These are phyloP conservation scores for Asclepias syriaca DNA, from an alignment of 257 asterid species.

Conservation along the genomic window DNA sequence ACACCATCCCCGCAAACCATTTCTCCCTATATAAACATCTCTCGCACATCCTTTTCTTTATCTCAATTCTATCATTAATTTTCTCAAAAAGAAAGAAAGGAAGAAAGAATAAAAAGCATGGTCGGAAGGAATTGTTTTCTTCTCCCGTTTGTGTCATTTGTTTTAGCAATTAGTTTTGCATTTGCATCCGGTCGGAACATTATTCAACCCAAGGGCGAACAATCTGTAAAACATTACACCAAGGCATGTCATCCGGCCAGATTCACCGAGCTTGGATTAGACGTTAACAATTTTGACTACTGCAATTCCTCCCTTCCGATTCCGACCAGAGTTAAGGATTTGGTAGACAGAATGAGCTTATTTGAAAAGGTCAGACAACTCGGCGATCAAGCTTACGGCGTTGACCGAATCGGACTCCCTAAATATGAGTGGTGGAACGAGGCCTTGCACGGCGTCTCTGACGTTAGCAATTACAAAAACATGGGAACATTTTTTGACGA, in stretches of 20 bases:
- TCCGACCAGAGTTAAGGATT: constrained; percentile 33
- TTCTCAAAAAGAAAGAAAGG: too few relatives aligned
- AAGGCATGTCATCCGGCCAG: not conserved
- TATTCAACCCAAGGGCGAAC: not conserved
- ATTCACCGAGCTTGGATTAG: not conserved
- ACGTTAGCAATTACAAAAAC: constrained; percentile 17
- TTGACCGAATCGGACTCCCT: constrained; percentile 35
- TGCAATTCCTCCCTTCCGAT: constrained; percentile 27
- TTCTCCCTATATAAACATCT: too few relatives aligned
- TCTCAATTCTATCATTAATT: too few relatives aligned
- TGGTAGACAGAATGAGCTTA: constrained; percentile 41
- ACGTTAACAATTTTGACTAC: not conserved
- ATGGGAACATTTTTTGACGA: constrained; percentile 6
- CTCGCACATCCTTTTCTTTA: too few relatives aligned
- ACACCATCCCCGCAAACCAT: too few relatives aligned
- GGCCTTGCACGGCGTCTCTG: constrained; percentile 47
- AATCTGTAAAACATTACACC: not conserved
- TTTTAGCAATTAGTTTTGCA: too few relatives aligned
- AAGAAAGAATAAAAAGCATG: too few relatives aligned
- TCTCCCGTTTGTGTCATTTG: too few relatives aligned
- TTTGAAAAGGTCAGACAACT: constrained; percentile 34
- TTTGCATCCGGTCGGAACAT: not conserved
- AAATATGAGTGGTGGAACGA: constrained; percentile 55
- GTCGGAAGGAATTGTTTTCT: too few relatives aligned
- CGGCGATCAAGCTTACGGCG: constrained; percentile 35